Evolutionary conservation across 2,329 filamentous ascomycete species (phyloP), one percentile per base, ranked within the genome.

Genomic region (Trichoderma sp.): DNA sequence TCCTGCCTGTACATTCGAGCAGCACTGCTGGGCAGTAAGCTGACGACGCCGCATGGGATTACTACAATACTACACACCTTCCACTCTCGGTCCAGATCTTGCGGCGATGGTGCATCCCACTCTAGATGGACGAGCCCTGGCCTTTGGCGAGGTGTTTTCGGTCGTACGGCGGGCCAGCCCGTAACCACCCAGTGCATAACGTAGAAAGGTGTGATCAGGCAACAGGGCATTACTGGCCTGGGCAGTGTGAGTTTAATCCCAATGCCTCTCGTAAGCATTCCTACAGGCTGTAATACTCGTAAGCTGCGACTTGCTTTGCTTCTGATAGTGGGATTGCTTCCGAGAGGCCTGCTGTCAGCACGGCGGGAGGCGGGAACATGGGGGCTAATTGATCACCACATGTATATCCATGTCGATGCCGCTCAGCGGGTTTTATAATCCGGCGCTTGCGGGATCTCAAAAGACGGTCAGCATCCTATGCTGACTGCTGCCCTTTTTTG

Each of bases 31-130:
- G 18, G 39, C 18, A 49, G 46, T 21, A 63, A 52, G 32, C 60
- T 43, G 32, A 39, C 26, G 51, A 54, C 14, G 26, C 26, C 11
- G 51, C 24, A 54, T 54, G 24, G 51, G 4, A 54, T 28, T 16
- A 21, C 43, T 34, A 32, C 13, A 34, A 13, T 34, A 34, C 32
- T 52, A 54, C 14, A 54, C 60, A 54, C 49, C 60, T 64, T 64
- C 60, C 60, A 21, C 49, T 64, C 21, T 43, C 13, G 60, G 49
- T 54, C n/a, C 14, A 37, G 24, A 54, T 64, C 49, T 55, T 64
- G 26, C 13, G 37, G 24, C 32, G 16, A 43, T 43, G 32, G 55
- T 64, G 51, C 32, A 39, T 64, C 60, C 52, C 60, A 14, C 7
- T 26, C 18, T 51, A 30, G 43, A 32, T 54, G 51, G 59, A 51